Evolutionary conservation across 208 protist genomes (phyloP).

Genomic region (Angomonas desouzai): DNA sequence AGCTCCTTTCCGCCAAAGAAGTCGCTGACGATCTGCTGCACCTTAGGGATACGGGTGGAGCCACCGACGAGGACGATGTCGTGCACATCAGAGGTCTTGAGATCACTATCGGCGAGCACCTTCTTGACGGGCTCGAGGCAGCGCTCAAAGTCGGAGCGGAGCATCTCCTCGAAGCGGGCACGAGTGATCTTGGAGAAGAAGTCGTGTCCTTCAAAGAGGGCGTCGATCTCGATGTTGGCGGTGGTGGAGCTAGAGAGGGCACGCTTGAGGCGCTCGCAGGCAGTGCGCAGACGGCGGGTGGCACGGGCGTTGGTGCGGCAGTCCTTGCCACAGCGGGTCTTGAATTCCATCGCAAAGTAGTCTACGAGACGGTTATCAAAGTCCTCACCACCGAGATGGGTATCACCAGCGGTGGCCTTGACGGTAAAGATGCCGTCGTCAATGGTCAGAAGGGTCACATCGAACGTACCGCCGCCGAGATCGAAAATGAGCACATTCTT

Average conservation of each 20-base stretch:
- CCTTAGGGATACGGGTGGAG: conserved; percentile 98
- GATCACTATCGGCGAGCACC: conserved; percentile 85
- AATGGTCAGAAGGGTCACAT: conserved; percentile 99
- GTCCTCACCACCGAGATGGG: conserved; percentile 99
- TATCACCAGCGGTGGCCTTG: conserved; percentile 98
- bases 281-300: conserved; percentile 77
- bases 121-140: conserved; percentile 81
- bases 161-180: conserved; percentile 98
- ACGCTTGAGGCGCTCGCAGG: conserved; percentile 96
- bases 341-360: conserved; percentile 97
- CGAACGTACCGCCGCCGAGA: conserved; percentile 98
- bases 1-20: conserved; percentile 95
- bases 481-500: conserved; percentile 97
- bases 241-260: conserved; percentile 93
- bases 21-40: conserved; percentile 94
- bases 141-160: conserved; percentile 83
- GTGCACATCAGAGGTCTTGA: conserved; percentile 85
- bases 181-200: conserved; percentile 98
- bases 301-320: conserved; percentile 62
- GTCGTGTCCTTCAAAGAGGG: conserved; percentile 96
- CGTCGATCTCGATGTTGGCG: conserved; percentile 97
- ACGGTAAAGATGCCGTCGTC: conserved; percentile 99
- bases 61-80: conserved; percentile 96
- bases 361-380: conserved; percentile 98
- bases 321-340: conserved; percentile 78